Evolutionary conservation across 331 rosid genomes (phyloP).

Genomic region (Saraca asoca): DNA sequence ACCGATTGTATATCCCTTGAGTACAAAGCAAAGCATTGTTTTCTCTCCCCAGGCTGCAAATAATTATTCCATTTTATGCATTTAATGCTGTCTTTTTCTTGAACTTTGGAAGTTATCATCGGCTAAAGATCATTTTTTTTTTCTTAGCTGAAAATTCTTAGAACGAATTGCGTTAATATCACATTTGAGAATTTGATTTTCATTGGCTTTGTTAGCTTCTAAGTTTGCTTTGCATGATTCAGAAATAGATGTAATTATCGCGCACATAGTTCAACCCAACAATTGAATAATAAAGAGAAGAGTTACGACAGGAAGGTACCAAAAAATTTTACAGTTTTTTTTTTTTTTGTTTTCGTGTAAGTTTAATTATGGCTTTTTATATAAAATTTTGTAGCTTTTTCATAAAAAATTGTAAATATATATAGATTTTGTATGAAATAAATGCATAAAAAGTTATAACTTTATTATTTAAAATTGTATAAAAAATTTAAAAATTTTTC

Average conservation of each 20-base stretch:
- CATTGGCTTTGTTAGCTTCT: conserved; percentile 63
- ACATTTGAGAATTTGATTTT: background rate
- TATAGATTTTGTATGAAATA: too few species aligned
- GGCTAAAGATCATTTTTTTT: conserved; percentile 29
- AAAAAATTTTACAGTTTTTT: too few species aligned
- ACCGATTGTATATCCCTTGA: conserved; percentile 34
- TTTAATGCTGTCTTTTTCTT: conserved; percentile 29
- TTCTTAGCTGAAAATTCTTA: conserved; percentile 13
- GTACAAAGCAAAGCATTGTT: conserved; percentile 46
- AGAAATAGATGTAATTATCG: conserved; percentile 45
- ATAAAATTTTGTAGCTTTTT: too few species aligned
- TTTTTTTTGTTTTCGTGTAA: too few species aligned
- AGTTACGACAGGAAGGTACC: too few species aligned
- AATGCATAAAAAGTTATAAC: too few species aligned
- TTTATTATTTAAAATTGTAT: too few species aligned
- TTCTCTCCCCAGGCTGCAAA: conserved; percentile 13
- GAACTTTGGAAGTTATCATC: conserved; percentile 29
- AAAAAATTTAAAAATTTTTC: too few species aligned
- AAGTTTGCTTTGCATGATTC: conserved; percentile 78
- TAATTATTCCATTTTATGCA: conserved; percentile 24
- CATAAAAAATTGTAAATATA: too few species aligned
- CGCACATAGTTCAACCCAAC: conserved; percentile 41
- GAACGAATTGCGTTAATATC: conserved; percentile 28
- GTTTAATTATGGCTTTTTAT: too few species aligned
- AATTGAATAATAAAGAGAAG: conserved; percentile 33